Conservation (phyloP, 2,329 filamentous ascomycete genomes). For the Calonectria montana region DNA sequence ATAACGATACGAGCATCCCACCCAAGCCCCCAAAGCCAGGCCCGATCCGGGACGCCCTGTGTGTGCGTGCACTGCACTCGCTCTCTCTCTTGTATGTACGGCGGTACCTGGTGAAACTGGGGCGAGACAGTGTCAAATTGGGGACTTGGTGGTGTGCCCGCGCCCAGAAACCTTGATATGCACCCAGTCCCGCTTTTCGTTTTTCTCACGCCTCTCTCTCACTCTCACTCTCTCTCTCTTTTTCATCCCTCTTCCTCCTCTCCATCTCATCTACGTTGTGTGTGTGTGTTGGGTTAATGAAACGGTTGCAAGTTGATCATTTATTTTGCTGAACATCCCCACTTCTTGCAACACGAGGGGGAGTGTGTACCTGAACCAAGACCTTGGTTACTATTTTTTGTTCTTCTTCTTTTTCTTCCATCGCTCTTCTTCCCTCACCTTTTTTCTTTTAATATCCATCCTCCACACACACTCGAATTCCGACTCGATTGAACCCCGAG, state of each 20-base stretch:
- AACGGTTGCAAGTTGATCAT: neutral
- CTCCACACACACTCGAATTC: neutral
- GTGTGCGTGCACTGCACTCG: too few species aligned
- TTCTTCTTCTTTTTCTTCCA: neutral
- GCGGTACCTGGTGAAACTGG: neutral
- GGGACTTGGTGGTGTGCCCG: neutral
- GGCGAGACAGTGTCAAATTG: slow-evolving; percentile 1
- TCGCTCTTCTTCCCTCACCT: neutral
- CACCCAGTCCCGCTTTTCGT: slow-evolving; percentile 1
- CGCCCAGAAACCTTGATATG: slow-evolving; percentile 5
- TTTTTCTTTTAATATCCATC: neutral
- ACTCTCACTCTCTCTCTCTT: neutral
- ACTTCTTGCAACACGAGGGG: neutral
- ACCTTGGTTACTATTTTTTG: neutral
- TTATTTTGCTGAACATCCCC: neutral
- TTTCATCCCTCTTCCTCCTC: neutral
- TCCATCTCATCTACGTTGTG: neutral
- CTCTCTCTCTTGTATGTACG: neutral
- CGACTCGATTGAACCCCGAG: neutral
- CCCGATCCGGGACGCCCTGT: neutral
- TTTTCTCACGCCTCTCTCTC: neutral
- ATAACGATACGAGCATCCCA: neutral
- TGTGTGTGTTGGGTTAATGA: neutral
- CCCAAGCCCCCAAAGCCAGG: neutral
- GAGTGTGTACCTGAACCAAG: neutral